Evolutionary conservation across 805 yeast species (phyloP), one percentile per base, ranked within the genome.

Genomic region (Candida stauntonica): DNA sequence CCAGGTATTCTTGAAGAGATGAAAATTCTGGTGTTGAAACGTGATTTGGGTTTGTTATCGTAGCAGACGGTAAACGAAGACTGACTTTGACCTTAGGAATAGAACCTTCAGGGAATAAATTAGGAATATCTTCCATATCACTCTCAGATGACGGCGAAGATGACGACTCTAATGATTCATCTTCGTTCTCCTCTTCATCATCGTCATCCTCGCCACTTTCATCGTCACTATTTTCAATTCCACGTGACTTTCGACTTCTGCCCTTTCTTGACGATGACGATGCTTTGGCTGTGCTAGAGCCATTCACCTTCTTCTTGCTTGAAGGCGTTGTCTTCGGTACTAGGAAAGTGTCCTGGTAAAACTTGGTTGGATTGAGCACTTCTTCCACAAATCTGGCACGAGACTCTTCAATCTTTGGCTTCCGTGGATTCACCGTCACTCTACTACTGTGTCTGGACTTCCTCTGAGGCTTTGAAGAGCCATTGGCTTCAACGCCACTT

Each of bases 11-110:
- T 6, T 60, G 63, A 29, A 83, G 46, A 16, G 60, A 58, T 5
- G 55, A 46, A 6, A 58, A 75, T 36, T 66, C 52, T 1, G 84
- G 80, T 6, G 58, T 52, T 0, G 73, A 58, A 5, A 70, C 65
- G 58, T 79, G 84, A 18, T 65, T 61, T 7, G 89, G 88, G 49
- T 81, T 81, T 0, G 83, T 70, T 5, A 80, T 64, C 4, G 69
- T 58, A 31, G 72, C 79, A 17, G 64, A 61, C 7, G 76, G 76
- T 18, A 63, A 58, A 12, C 56, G 39, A 3, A 68, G 53, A 4
- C 52, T 60, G 7, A 73, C 35, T 11, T 37, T 46, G 17, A 46
- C 37, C 23, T 41, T 50, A 17, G 59, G 56, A 7, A 47, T 36
- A 0, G 47, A 41, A 2, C 48, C 53, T 7, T 30, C 32, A 6